A percentile compares a stretch with the other conserved stretches of the same genome.
Evolutionary conservation across 805 yeast genomes (phyloP).

Genomic region (Cephaloascus albidus): DNA sequence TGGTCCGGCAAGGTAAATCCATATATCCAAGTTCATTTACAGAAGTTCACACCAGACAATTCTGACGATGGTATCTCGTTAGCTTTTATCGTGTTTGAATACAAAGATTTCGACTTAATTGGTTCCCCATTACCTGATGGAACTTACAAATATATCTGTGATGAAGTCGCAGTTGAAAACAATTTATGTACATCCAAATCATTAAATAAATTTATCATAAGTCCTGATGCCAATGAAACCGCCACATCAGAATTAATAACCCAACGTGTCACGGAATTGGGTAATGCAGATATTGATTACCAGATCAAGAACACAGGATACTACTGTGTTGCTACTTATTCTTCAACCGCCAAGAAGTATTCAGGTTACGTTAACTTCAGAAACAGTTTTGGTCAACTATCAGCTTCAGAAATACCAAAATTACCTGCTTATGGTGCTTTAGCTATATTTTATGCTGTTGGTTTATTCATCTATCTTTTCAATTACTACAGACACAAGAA

Average conservation of each 20-base stretch:
- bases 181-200: constrained; percentile 47
- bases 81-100: constrained; percentile 74
- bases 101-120: constrained; percentile 59
- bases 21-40: constrained; percentile 39
- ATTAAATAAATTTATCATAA: constrained; percentile 54
- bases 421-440: constrained; percentile 81
- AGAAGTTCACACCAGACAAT: constrained; percentile 15
- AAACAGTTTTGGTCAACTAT: constrained; percentile 83
- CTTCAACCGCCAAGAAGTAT: constrained; percentile 27
- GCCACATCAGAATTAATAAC: constrained; percentile 49
- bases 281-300: constrained; percentile 55
- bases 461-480: constrained; percentile 76
- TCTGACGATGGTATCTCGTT: constrained; percentile 33
- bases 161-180: constrained; percentile 48
- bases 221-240: constrained; percentile 25
- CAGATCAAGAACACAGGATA: constrained; percentile 72
- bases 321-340: constrained; percentile 76
- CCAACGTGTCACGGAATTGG: constrained; percentile 43
- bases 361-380: constrained; percentile 71
- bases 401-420: constrained; percentile 88
- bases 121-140: constrained; percentile 47
- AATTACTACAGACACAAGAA: constrained; percentile 78
- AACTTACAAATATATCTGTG: constrained; percentile 59
- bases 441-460: constrained; percentile 75
- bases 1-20: constrained; percentile 80